Percentiles rank a stretch among this genome's conserved stretches.
These are phyloP conservation scores for Myxozyma geophila DNA, from an alignment of 805 yeast genomes.

Conservation along the genomic window DNA sequence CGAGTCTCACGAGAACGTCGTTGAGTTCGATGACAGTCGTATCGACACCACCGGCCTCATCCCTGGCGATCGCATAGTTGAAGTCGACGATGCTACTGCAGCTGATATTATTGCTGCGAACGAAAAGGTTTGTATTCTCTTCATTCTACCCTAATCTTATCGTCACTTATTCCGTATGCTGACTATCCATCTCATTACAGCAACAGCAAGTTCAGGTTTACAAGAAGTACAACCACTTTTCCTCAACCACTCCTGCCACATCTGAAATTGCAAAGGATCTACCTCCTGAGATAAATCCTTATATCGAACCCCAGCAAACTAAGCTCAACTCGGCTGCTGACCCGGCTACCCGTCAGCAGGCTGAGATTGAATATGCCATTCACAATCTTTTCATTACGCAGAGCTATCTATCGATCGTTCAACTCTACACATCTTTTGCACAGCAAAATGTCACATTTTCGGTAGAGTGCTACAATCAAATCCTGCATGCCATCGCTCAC, in stretches of 20 bases:
- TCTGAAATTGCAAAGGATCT: constrained; percentile 7
- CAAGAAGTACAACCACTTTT: constrained; percentile 36
- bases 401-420: background rate
- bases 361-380: constrained; percentile 5
- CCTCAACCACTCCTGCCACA: constrained; percentile 31
- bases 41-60: constrained; percentile 20
- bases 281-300: constrained; percentile 9
- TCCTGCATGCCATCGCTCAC: background rate
- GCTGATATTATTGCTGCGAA: constrained; percentile 25
- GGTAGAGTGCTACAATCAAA: background rate
- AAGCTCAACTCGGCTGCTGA: constrained; percentile 32
- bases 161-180: constrained; percentile 20
- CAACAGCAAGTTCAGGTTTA: constrained; percentile 23
- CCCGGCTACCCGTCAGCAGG: constrained; percentile 7
- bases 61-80: constrained; percentile 26
- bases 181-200: constrained; percentile 14
- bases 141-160: constrained; percentile 11
- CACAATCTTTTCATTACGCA: background rate
- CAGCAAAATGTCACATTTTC: background rate
- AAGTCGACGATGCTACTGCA: constrained; percentile 35
- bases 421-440: background rate
- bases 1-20: background rate
- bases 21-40: constrained; percentile 2
- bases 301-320: background rate
- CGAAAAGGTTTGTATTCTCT: constrained; percentile 20